Base-by-base conservation (phyloP, 805 yeast species). In the Zygotorulaspora chibaensis region DNA sequence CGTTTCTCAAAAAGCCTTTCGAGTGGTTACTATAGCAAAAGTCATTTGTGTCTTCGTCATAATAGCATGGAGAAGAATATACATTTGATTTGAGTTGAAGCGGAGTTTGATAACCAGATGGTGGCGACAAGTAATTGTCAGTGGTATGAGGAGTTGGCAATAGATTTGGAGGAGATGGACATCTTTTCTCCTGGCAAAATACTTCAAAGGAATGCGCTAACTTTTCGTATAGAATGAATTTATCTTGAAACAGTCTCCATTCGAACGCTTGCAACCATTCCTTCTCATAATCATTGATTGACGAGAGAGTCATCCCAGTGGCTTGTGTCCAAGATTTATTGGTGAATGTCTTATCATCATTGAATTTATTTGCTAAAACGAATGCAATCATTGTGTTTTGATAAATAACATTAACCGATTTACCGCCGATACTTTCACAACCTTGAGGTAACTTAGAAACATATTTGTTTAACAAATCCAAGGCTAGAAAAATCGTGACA, bases 251-350 rank as follows among this genome's bases (percentile, higher is more conserved):
- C 45, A 84, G 67, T 57, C 72, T 74, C 87, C 88, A 84, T 48
- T 79, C 68, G 42, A 83, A 72, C 28, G 72, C 71, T 8, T 61
- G 57, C 48, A 87, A 73, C 91, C 95, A 91, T 37, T 69, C 71
- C 43, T 76, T 77, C 70, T 91, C 99, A 50, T 79, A 69, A 13
- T 62, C 58, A 58, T 90, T 88, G 51, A 91, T 74, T 29, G 75
- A 66, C 2, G 60, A 59, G 39, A 87, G 72, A 6, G 78, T 67
- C 51, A 91, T 75, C 15, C 95, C 95, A 4, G 96, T 86, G n/a
- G 97, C 98, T 51, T 88, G 89, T 35, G 88, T 79, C 99, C 99
- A 91, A 7, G 96, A 87, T 59, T 81, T 83, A 69, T 91, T 91
- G 50, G 96, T 88, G 63, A 91, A 91, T 25, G 97, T 91, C 69